Conservation (phyloP, 1,284 basidiomycete genomes). For the Cryptococcus sp. region DNA sequence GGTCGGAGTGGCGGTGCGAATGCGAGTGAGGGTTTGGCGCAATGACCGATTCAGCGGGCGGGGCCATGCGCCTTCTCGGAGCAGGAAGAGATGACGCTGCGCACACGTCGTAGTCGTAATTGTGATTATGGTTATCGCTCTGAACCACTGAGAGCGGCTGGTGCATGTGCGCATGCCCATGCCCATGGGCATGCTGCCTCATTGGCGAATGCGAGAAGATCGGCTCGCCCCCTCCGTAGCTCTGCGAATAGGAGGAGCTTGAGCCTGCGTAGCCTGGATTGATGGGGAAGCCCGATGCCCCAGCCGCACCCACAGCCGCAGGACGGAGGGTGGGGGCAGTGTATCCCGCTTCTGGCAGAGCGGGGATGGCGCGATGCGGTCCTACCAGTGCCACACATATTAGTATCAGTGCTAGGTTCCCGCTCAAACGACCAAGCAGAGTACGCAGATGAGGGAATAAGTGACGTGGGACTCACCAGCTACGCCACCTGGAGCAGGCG, state of each 20-base stretch:
- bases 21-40: not conserved
- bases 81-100: constrained; percentile 12
- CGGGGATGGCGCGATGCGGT: constrained; percentile 36
- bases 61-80: constrained; percentile 3
- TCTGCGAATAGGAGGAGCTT: constrained; percentile 6
- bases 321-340: constrained; percentile 30
- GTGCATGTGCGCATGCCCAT: not conserved
- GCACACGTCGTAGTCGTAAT: not conserved
- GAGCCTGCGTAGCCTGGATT: constrained; percentile 1
- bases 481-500: constrained; percentile 31
- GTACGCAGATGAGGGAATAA: not conserved
- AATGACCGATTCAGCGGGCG: not conserved
- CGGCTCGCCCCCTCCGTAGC: not conserved
- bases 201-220: not conserved
- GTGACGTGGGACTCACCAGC: constrained; percentile 25
- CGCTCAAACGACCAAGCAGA: not conserved
- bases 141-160: not conserved
- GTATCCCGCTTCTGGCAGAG: constrained; percentile 39
- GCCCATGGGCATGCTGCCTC: not conserved
- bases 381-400: constrained; percentile 16
- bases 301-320: not conserved
- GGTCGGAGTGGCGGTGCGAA: not conserved
- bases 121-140: not conserved
- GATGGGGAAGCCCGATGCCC: not conserved
- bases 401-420: not conserved